Base-by-base conservation (phyloP, 2,329 filamentous ascomycete species). In the Madurella mycetomatis region DNA sequence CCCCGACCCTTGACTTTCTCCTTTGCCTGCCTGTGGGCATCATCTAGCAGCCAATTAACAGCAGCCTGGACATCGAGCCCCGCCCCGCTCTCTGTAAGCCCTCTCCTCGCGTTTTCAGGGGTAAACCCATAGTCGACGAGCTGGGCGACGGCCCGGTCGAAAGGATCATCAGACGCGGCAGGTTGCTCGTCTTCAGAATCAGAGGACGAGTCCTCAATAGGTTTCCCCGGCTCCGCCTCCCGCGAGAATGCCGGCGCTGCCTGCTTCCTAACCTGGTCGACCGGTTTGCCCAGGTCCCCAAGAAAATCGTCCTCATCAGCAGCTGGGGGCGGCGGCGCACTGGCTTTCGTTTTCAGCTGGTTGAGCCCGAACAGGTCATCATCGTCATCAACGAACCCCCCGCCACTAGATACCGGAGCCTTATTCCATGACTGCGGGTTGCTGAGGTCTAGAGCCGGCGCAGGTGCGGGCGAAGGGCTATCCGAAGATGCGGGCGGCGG, bases 91-190 rank as follows among this genome's bases (percentile, higher is more conserved):
- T 90, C 87, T 11, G 84, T 84, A 41, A 99, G 72, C 5, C 91
- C 94, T 58, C 86, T 79, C 51, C 82, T 81, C n/a, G 94, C 87
- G 65, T 91, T 90, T 55, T 95, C 89, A 0, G 85, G 80, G 0
- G 90, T 84, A 64, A 99, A 99, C 0, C 94, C 94, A 83, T 97
- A 97, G 62, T 96, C 92, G 2, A 96, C 84, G 25, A 99, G 75
- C 68, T 97, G 90, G 9, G 89, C 90, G 25, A 97, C 82, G 9
- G 91, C 89, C 61, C 82, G 83, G 65, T 96, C 90, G 54, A 87
- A 85, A 1, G 82, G 83, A 63, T 90, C 86, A 37, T 82, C 56
- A 30, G 65, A 72, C 60, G 56, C 75, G 69, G 61, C 70, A 51
- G 57, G 56, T 61, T 34, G 60, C 55, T 79, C 77, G 2, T 74